A percentile compares a stretch with the other conserved stretches of the same genome.
phyloP scores from a whole-genome alignment of 2,329 filamentous ascomycete species.

The Atkinsonella hypoxylon region DNA sequence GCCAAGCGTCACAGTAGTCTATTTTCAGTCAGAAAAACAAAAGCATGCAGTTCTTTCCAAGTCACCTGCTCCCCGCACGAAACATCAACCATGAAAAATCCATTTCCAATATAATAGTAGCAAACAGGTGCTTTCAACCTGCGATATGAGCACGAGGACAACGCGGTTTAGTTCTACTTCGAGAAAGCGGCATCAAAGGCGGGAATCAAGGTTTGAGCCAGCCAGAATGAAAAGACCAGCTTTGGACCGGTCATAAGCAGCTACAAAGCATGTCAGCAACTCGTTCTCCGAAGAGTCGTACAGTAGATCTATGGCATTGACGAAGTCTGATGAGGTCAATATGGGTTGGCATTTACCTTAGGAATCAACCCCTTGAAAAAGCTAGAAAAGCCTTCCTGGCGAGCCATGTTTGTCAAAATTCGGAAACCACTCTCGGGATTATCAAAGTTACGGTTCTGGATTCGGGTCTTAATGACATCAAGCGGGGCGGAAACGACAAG shows the following conservation, averaged over 20 bases:
- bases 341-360: slow-evolving; percentile 41
- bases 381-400: slow-evolving; percentile 69
- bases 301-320: slow-evolving; percentile 1
- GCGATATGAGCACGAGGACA: neutral
- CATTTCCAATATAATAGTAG: neutral
- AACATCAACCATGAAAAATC: neutral
- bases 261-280: slow-evolving; percentile 23
- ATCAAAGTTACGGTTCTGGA: slow-evolving; percentile 98
- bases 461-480: slow-evolving; percentile 96
- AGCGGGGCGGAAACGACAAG: slow-evolving; percentile 90
- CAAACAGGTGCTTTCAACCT: neutral
- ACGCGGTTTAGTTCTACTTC: neutral
- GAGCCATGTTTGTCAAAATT: slow-evolving; percentile 86
- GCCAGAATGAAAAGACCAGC: slow-evolving; percentile 98
- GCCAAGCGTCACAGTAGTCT: slow-evolving; percentile 1
- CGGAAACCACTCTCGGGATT: slow-evolving; percentile 90
- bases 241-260: slow-evolving; percentile 98
- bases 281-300: slow-evolving; percentile 9
- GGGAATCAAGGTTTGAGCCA: slow-evolving; percentile 94
- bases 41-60: neutral
- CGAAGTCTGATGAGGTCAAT: neutral
- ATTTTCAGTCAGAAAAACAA: neutral
- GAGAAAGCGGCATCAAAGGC: slow-evolving; percentile 54
- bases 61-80: neutral
- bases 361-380: slow-evolving; percentile 98